Percentiles rank a stretch among this genome's conserved stretches.
phyloP scores from a whole-genome alignment of 1,139 yeast species.

The Tardiomyces blankii region DNA sequence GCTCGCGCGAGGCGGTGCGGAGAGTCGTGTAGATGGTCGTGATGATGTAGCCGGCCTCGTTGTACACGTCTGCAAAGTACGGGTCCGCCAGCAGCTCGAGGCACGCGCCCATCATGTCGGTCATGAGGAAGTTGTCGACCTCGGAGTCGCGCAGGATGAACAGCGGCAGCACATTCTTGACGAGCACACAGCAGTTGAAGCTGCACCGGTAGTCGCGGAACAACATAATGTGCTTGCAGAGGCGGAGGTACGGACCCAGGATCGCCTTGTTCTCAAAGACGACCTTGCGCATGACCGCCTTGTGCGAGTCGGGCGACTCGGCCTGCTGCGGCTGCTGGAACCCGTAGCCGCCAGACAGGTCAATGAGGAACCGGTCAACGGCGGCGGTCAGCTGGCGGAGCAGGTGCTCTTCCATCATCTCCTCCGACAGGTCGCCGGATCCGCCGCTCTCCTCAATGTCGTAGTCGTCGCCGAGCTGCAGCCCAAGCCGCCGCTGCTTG shows the following conservation, averaged over 20 bases:
- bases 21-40: conserved; percentile 69
- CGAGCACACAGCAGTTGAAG: conserved; percentile 73
- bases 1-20: conserved; percentile 42
- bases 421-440: conserved; percentile 84
- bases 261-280: conserved; percentile 56
- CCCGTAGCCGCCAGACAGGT: conserved; percentile 65
- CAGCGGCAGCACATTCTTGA: conserved; percentile 52
- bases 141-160: conserved; percentile 58
- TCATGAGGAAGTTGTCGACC: conserved; percentile 66
- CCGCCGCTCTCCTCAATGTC: conserved; percentile 37
- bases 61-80: conserved; percentile 76
- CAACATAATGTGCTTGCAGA: conserved; percentile 66
- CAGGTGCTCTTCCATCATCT: conserved; percentile 96
- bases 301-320: conserved; percentile 11
- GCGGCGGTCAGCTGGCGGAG: conserved; percentile 88
- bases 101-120: conserved; percentile 37
- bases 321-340: conserved; percentile 17
- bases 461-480: conserved; percentile 46
- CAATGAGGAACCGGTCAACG: conserved; percentile 81
- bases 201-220: conserved; percentile 89
- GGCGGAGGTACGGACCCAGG: conserved; percentile 67
- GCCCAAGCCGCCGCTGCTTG: conserved; percentile 55
- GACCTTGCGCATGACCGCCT: conserved; percentile 21
- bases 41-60: conserved; percentile 82
- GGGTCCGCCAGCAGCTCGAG: conserved; percentile 60